A percentile compares a stretch with the other conserved stretches of the same genome.
Evolutionary conservation across 1,284 basidiomycete genomes (phyloP).

Genomic region (Puccinia horiana): DNA sequence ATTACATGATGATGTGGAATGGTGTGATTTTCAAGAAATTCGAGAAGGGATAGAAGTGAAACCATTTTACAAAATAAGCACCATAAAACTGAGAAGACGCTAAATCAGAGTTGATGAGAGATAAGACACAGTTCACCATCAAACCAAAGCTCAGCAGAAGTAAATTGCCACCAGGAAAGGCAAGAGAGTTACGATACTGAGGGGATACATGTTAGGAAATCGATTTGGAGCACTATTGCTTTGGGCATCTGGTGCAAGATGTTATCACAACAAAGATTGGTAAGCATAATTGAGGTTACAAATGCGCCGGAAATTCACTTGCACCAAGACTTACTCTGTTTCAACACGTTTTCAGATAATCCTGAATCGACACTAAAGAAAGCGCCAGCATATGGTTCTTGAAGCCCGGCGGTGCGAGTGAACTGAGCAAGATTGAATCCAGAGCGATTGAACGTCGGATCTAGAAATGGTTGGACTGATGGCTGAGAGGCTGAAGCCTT

Average conservation of each 20-base stretch:
- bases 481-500: neutral
- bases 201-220: neutral
- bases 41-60: neutral
- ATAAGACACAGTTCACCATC: neutral
- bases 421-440: slow-evolving; percentile 24
- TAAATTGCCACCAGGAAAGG: neutral
- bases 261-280: neutral
- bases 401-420: neutral
- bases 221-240: neutral
- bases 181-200: neutral
- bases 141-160: neutral
- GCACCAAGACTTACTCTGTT: neutral
- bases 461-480: neutral
- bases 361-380: neutral
- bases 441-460: neutral
- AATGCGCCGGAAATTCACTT: neutral
- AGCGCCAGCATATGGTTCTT: neutral
- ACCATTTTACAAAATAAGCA: neutral
- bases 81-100: neutral
- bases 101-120: neutral
- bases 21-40: neutral
- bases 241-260: slow-evolving; percentile 3
- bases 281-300: neutral
- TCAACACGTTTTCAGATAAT: neutral
- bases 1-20: too few species aligned